phyloP scores from a whole-genome alignment of 2,329 filamentous ascomycete genomes.

The Lomentospora prolificans region DNA sequence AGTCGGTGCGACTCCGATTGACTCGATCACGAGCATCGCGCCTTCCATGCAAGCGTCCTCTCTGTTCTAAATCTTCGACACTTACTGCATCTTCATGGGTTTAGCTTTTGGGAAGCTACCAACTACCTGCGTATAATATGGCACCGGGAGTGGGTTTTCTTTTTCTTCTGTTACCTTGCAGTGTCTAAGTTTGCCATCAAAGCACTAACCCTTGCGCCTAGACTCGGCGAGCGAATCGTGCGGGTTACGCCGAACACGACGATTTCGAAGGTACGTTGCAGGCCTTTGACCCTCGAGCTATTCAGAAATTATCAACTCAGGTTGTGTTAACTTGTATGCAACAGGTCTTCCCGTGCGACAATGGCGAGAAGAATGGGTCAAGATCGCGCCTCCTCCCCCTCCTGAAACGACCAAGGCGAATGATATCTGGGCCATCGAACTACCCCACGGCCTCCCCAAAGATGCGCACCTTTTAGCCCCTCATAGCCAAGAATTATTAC shows the following conservation, averaged over 20 bases:
- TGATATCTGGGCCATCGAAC: slow-evolving; percentile 64
- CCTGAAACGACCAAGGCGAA: slow-evolving; percentile 54
- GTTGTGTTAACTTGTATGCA: background rate
- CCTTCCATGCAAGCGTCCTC: too few relatives aligned
- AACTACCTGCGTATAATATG: slow-evolving; percentile 17
- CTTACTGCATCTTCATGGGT: too few relatives aligned
- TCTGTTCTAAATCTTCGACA: too few relatives aligned
- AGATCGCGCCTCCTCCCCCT: slow-evolving; percentile 54
- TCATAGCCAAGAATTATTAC: slow-evolving; percentile 73
- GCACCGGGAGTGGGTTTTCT: slow-evolving; percentile 27
- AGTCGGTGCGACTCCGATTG: too few relatives aligned
- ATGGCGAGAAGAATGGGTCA: slow-evolving; percentile 68
- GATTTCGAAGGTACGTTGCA: slow-evolving; percentile 44
- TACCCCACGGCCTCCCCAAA: slow-evolving; percentile 72
- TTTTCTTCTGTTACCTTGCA: background rate
- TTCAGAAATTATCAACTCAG: slow-evolving; percentile 19
- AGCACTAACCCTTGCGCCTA: slow-evolving; percentile 17
- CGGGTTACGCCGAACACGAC: slow-evolving; percentile 49
- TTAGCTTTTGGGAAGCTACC: background rate
- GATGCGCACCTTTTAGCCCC: slow-evolving; percentile 69
- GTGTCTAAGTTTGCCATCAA: background rate
- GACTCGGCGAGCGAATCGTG: slow-evolving; percentile 47
- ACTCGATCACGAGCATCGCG: background rate
- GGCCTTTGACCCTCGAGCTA: background rate
- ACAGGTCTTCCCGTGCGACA: slow-evolving; percentile 78